phyloP scores from a whole-genome alignment of 306 rosid genomes.

The Prunus mira region DNA sequence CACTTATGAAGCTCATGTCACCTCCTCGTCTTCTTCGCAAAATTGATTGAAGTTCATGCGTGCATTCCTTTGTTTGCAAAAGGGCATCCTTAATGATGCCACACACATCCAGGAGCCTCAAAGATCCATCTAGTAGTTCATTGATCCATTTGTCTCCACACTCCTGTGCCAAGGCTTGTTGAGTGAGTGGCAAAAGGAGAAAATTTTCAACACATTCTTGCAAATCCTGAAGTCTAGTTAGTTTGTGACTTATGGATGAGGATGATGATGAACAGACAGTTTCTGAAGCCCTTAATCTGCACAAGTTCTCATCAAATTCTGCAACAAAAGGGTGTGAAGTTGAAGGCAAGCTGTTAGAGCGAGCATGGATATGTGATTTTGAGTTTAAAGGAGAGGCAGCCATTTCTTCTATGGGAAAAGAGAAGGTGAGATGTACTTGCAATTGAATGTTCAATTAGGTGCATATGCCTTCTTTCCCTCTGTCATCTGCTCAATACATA shows the following conservation, averaged over 20 bases:
- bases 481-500: constrained; percentile 9
- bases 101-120: constrained; percentile 26
- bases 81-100: constrained; percentile 21
- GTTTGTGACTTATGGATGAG: constrained; percentile 13
- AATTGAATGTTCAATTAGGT: background rate
- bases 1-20: constrained; percentile 13
- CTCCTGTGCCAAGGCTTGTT: constrained; percentile 15
- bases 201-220: constrained; percentile 19
- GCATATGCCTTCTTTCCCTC: background rate
- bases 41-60: constrained; percentile 19
- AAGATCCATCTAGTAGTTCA: constrained; percentile 19
- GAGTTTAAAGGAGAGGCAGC: background rate
- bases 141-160: constrained; percentile 12
- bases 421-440: background rate
- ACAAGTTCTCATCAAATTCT: constrained; percentile 21
- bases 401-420: constrained; percentile 1
- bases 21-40: constrained; percentile 19
- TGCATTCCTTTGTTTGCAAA: constrained; percentile 20
- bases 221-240: constrained; percentile 27
- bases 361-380: constrained; percentile 10
- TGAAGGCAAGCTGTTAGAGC: constrained; percentile 29
- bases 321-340: constrained; percentile 21
- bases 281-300: constrained; percentile 16
- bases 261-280: constrained; percentile 17
- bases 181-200: constrained; percentile 15